Evolutionary conservation across 2,329 filamentous ascomycete genomes (phyloP).

Genomic region (Neocucurbitaria cava): DNA sequence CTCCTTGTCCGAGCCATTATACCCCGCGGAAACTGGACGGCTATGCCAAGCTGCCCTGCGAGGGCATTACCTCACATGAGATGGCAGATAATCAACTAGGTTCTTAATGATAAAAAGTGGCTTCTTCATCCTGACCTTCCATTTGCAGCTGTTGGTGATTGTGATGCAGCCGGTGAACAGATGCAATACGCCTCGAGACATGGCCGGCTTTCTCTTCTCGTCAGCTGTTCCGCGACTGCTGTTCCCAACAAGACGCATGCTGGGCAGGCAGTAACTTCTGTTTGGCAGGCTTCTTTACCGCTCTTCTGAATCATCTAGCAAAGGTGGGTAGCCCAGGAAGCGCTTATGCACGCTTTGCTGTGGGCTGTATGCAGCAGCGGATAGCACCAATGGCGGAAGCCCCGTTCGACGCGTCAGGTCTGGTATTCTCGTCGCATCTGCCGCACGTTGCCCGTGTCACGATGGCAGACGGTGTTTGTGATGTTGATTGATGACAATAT

Average conservation of each 20-base stretch:
- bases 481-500: conserved; percentile 26
- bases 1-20: conserved; percentile 42
- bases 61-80: conserved; percentile 39
- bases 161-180: conserved; percentile 21
- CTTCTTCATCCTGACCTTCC: conserved; percentile 22
- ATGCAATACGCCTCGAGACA: conserved; percentile 13
- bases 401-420: conserved; percentile 20
- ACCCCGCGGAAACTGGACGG: conserved; percentile 36
- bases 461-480: conserved; percentile 21
- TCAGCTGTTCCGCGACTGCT: conserved; percentile 24
- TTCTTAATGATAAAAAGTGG: conserved; percentile 46
- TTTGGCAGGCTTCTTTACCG: conserved; percentile 43
- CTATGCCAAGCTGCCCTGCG: conserved; percentile 29
- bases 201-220: conserved; percentile 20
- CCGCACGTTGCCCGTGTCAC: conserved; percentile 31
- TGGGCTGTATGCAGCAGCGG: conserved; percentile 34
- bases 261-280: conserved; percentile 30
- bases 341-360: conserved; percentile 48
- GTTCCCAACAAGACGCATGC: conserved; percentile 43
- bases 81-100: conserved; percentile 42
- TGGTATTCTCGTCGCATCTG: conserved; percentile 23
- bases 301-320: conserved; percentile 47
- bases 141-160: conserved; percentile 9
- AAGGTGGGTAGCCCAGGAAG: conserved; percentile 31
- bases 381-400: conserved; percentile 38